phyloP scores from a whole-genome alignment of 495 filamentous ascomycete species.

The Podospora fimiseda region DNA sequence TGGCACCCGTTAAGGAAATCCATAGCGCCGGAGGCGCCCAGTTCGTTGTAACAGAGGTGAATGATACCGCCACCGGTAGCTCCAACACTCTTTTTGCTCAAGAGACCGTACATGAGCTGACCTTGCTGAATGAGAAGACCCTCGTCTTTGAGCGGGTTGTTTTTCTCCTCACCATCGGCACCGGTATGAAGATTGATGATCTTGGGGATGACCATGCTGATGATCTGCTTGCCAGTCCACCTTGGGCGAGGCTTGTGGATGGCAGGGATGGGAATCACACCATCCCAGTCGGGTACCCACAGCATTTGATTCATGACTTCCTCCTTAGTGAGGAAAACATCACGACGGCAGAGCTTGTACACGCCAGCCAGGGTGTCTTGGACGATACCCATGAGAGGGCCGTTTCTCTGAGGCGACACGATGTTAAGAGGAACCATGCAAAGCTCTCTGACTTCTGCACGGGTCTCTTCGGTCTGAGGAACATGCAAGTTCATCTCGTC shows the following conservation, averaged over 20 bases:
- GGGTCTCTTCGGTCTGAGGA: slow-evolving; percentile 94
- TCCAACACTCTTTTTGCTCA: slow-evolving; percentile 91
- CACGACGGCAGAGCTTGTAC: slow-evolving; percentile 91
- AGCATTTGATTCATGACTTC: slow-evolving; percentile 92
- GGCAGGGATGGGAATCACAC: slow-evolving; percentile 81
- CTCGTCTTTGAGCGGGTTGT: slow-evolving; percentile 67
- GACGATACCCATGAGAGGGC: slow-evolving; percentile 98
- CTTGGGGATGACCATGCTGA: slow-evolving; percentile 83
- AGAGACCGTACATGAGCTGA: slow-evolving; percentile 81
- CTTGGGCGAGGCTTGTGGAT: slow-evolving; percentile 85
- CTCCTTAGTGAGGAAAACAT: slow-evolving; percentile 83
- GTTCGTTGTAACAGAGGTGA: slow-evolving; percentile 94
- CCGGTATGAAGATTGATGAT: slow-evolving; percentile 73
- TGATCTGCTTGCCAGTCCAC: slow-evolving; percentile 99
- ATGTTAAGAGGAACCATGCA: slow-evolving; percentile 97
- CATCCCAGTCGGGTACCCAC: slow-evolving; percentile 98
- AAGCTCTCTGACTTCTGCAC: slow-evolving; percentile 84
- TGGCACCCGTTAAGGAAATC: slow-evolving; percentile 94
- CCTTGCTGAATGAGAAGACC: slow-evolving; percentile 79
- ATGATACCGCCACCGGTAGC: slow-evolving; percentile 81
- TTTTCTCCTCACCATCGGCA: slow-evolving; percentile 39
- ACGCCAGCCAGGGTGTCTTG: slow-evolving; percentile 95
- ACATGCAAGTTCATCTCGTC: slow-evolving; percentile 99
- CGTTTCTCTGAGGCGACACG: slow-evolving; percentile 94
- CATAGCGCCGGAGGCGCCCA: slow-evolving; percentile 74